These are phyloP conservation scores for Ogataea siamensis DNA, from an alignment of 805 yeast genomes.

Conservation along the genomic window DNA sequence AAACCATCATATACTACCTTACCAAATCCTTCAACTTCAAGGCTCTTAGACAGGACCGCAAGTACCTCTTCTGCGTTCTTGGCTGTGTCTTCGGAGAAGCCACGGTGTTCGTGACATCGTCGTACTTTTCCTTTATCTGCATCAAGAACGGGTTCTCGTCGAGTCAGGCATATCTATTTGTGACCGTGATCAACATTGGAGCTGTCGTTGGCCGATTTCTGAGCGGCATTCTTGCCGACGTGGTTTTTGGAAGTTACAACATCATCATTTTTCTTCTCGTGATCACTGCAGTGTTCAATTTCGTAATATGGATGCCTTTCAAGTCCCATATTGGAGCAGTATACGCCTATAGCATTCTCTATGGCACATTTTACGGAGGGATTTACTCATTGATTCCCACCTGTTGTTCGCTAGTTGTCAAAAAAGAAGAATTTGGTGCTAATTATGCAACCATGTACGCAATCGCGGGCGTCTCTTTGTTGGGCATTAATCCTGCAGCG, in stretches of 20 bases:
- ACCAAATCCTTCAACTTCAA: constrained; percentile 36
- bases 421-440: constrained; percentile 58
- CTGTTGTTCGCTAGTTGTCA: constrained; percentile 55
- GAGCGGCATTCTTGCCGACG: constrained; percentile 32
- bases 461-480: constrained; percentile 34
- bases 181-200: constrained; percentile 44
- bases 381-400: constrained; percentile 58
- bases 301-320: constrained; percentile 62
- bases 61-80: constrained; percentile 40
- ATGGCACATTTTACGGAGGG: constrained; percentile 56
- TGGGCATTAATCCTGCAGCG: constrained; percentile 43
- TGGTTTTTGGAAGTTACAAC: constrained; percentile 48
- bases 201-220: constrained; percentile 36
- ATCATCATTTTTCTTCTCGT: constrained; percentile 34
- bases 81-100: constrained; percentile 47
- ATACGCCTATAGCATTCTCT: constrained; percentile 47
- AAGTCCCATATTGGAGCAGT: constrained; percentile 40
- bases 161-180: constrained; percentile 41
- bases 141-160: constrained; percentile 42
- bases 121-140: constrained; percentile 50
- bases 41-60: constrained; percentile 36
- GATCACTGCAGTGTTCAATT: constrained; percentile 42
- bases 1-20: constrained; percentile 8
- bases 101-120: constrained; percentile 43
- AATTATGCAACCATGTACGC: constrained; percentile 61